These are phyloP conservation scores for Penicillium sp. DNA, from an alignment of 2,329 filamentous ascomycete species.

Conservation along the genomic window DNA sequence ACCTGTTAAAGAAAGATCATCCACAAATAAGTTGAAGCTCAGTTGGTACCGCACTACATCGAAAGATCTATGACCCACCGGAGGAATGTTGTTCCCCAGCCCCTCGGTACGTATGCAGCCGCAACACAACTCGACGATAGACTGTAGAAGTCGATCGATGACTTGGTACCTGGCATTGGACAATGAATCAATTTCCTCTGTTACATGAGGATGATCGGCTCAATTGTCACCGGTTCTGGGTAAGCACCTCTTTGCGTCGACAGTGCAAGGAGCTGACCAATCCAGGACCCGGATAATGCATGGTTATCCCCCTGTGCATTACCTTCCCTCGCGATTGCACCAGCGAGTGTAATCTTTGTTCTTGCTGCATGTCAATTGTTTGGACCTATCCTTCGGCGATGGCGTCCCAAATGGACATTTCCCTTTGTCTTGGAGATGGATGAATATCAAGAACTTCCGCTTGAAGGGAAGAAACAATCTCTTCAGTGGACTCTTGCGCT, in stretches of 20 bases:
- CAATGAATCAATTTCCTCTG: conserved; percentile 17
- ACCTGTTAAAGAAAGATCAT: too few species aligned
- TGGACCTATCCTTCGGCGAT: conserved; percentile 18
- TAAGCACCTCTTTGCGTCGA: conserved; percentile 6
- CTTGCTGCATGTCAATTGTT: conserved; percentile 29
- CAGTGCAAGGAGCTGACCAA: conserved; percentile 10
- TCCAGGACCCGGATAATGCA: conserved; percentile 36
- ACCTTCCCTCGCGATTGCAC: conserved; percentile 31
- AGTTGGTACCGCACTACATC: neutral
- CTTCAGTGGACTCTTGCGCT: conserved; percentile 37
- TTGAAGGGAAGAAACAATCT: conserved; percentile 27
- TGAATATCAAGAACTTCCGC: conserved; percentile 27
- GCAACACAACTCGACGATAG: neutral
- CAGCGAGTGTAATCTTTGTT: conserved; percentile 23
- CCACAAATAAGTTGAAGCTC: neutral
- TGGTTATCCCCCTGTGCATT: conserved; percentile 33
- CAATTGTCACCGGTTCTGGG: conserved; percentile 20
- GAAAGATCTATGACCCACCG: conserved; percentile 3
- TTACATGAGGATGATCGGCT: neutral
- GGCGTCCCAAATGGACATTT: conserved; percentile 47
- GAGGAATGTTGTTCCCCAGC: conserved; percentile 14
- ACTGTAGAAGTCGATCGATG: neutral
- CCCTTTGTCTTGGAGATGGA: conserved; percentile 48
- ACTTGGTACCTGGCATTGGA: conserved; percentile 5
- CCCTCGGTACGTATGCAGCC: conserved; percentile 7